Percentiles rank a stretch among this genome's conserved stretches.
Evolutionary conservation across 1,139 yeast genomes (phyloP).

Genomic region (Geotrichum klebahnii): DNA sequence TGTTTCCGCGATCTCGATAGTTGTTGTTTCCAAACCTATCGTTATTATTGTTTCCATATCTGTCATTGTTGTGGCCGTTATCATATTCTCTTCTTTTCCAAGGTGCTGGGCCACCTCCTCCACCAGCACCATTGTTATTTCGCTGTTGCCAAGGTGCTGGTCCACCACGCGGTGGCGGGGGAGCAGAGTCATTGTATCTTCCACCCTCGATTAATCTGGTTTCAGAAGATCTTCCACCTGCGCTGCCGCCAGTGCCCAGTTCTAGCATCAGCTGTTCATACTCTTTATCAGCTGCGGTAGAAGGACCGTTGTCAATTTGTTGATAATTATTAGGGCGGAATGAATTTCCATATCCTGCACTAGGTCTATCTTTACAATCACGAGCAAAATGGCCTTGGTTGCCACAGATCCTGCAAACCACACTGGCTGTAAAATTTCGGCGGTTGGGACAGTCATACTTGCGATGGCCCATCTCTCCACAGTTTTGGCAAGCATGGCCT

Average conservation of each 20-base stretch:
- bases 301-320: slow-evolving; percentile 21
- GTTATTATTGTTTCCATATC: slow-evolving; percentile 10
- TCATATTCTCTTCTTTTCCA: slow-evolving; percentile 23
- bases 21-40: slow-evolving; percentile 7
- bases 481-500: slow-evolving; percentile 56
- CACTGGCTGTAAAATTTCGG: slow-evolving; percentile 51
- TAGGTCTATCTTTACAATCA: slow-evolving; percentile 59
- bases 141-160: slow-evolving; percentile 24
- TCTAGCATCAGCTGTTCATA: slow-evolving; percentile 52
- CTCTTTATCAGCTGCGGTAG: slow-evolving; percentile 44
- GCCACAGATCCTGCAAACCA: slow-evolving; percentile 77
- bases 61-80: slow-evolving; percentile 6
- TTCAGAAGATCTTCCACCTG: slow-evolving; percentile 10
- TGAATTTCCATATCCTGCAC: slow-evolving; percentile 25
- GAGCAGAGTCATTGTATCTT: slow-evolving; percentile 15
- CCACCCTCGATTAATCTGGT: slow-evolving; percentile 19
- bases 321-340: slow-evolving; percentile 26
- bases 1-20: slow-evolving; percentile 10
- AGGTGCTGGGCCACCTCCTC: slow-evolving; percentile 23
- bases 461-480: slow-evolving; percentile 62
- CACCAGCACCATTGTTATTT: slow-evolving; percentile 14
- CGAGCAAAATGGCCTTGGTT: slow-evolving; percentile 80
- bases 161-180: slow-evolving; percentile 15
- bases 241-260: slow-evolving; percentile 41
- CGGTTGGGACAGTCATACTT: slow-evolving; percentile 58